A percentile compares a stretch with the other conserved stretches of the same genome.
These are phyloP conservation scores for Trichopus zeylanicus DNA, from an alignment of 116 monocot species.

Conservation along the genomic window DNA sequence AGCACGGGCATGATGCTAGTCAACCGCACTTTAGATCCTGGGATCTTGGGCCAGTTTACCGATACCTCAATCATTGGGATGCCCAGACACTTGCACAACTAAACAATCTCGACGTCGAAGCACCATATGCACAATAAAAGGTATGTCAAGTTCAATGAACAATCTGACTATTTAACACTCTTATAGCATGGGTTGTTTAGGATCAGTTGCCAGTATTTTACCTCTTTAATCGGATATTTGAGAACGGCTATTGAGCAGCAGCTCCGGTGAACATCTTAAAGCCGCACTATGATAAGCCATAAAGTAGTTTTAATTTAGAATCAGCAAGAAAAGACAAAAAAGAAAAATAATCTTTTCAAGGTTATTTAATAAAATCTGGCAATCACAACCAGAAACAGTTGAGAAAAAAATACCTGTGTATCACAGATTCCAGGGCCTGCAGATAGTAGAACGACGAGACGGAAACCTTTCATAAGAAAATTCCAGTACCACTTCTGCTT, in stretches of 20 bases:
- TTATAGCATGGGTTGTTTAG: neutral
- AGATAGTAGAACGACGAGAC: slow-evolving; percentile 76
- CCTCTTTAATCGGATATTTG: slow-evolving; percentile 89
- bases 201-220: too few species aligned
- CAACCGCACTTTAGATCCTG: slow-evolving; percentile 87
- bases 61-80: slow-evolving; percentile 90
- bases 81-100: slow-evolving; percentile 68
- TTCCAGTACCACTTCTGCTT: slow-evolving; percentile 96
- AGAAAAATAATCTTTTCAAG: neutral
- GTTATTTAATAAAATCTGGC: neutral
- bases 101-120: slow-evolving; percentile 93
- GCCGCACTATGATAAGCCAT: slow-evolving; percentile 58
- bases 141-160: too few species aligned
- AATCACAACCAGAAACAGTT: neutral
- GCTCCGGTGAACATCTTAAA: slow-evolving; percentile 97
- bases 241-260: slow-evolving; percentile 84
- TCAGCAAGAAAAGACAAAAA: neutral
- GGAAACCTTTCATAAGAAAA: slow-evolving; percentile 97
- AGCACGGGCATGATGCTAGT: slow-evolving; percentile 90
- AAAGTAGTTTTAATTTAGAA: neutral
- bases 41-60: slow-evolving; percentile 94
- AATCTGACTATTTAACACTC: too few species aligned
- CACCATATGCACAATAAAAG: slow-evolving; percentile 64
- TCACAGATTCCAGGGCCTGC: slow-evolving; percentile 85
- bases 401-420: slow-evolving; percentile 57